A percentile compares a stretch with the other conserved stretches of the same genome.
phyloP scores from a whole-genome alignment of 75 land plant species.

The Adiantum capillusveneris region DNA sequence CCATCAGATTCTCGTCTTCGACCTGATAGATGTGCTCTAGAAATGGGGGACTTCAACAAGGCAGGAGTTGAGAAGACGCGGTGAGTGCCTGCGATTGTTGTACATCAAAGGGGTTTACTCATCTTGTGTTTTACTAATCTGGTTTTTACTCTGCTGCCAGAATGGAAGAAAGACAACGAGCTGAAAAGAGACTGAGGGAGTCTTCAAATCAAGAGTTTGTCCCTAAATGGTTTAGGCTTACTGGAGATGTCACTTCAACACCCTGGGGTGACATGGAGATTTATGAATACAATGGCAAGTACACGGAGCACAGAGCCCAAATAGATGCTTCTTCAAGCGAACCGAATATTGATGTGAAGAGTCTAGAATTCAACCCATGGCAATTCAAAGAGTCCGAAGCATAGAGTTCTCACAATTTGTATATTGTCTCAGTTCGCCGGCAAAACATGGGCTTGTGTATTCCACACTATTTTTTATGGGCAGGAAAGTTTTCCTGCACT shows the following conservation, averaged over 20 bases:
- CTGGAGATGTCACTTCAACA: slow-evolving; percentile 71
- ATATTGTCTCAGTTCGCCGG: no score
- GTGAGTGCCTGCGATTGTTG: no score
- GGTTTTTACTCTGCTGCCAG: slow-evolving; percentile 23
- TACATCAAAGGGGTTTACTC: no score
- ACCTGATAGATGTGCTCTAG: slow-evolving; percentile 91
- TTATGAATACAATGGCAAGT: slow-evolving; percentile 87
- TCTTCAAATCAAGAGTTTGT: slow-evolving; percentile 48
- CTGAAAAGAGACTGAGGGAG: slow-evolving; percentile 80
- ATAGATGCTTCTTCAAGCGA: slow-evolving; percentile 23
- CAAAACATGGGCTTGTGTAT: no score
- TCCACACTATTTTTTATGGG: no score
- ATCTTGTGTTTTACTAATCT: slow-evolving; percentile 13
- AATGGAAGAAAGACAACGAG: slow-evolving; percentile 90
- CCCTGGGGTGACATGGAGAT: slow-evolving; percentile 99
- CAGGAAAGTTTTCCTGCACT: no score
- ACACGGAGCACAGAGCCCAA: slow-evolving; percentile 51
- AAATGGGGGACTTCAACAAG: slow-evolving; percentile 77
- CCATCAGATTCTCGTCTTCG: slow-evolving; percentile 94
- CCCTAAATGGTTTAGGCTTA: slow-evolving; percentile 78
- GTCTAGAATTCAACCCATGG: slow-evolving; percentile 85
- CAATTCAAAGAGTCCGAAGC: slow-evolving; percentile 41
- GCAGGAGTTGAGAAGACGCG: slow-evolving; percentile 87
- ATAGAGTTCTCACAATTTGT: no score
- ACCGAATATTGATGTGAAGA: slow-evolving; percentile 35